These are phyloP conservation scores for Extremus antarcticus DNA, from an alignment of 495 filamentous ascomycete species.

Conservation along the genomic window DNA sequence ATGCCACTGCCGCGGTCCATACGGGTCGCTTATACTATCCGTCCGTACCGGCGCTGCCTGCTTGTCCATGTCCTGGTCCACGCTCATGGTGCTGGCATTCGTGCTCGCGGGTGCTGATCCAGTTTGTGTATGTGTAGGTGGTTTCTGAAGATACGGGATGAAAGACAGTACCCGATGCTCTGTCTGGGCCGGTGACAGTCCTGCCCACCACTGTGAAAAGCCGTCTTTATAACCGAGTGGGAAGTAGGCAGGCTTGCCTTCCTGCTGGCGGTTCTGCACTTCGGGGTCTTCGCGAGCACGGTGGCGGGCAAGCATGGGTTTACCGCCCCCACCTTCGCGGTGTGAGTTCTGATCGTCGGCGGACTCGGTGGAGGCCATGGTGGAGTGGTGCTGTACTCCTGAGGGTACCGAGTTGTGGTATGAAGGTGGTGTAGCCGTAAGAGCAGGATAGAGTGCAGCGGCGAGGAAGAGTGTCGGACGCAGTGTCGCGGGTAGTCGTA, in stretches of 20 bases:
- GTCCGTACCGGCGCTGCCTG: conserved; percentile 38
- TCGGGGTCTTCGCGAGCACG: conserved; percentile 34
- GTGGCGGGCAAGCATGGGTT: conserved; percentile 43
- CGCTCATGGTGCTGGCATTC: conserved; percentile 24
- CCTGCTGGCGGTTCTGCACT: conserved; percentile 19
- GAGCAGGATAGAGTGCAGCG: not conserved
- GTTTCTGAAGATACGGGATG: conserved; percentile 70
- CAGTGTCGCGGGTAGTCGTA: not conserved
- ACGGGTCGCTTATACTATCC: conserved; percentile 56
- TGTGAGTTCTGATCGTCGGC: conserved; percentile 23
- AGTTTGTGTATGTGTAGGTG: conserved; percentile 59
- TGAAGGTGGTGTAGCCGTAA: not conserved
- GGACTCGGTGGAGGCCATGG: conserved; percentile 24
- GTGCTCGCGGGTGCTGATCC: conserved; percentile 40
- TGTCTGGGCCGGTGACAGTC: conserved; percentile 65
- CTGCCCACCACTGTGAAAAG: conserved; percentile 89
- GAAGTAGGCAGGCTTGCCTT: conserved; percentile 45
- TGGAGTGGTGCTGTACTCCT: conserved; percentile 9
- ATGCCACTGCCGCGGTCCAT: conserved; percentile 77
- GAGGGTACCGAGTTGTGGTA: not conserved
- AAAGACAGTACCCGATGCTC: conserved; percentile 84
- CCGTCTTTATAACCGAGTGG: conserved; percentile 86
- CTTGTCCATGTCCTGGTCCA: conserved; percentile 32
- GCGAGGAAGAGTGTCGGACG: conserved; percentile 2
- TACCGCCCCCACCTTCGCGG: conserved; percentile 16